Base-by-base conservation (phyloP, 2,329 filamentous ascomycete genomes). In the Neocucurbitaria cava region DNA sequence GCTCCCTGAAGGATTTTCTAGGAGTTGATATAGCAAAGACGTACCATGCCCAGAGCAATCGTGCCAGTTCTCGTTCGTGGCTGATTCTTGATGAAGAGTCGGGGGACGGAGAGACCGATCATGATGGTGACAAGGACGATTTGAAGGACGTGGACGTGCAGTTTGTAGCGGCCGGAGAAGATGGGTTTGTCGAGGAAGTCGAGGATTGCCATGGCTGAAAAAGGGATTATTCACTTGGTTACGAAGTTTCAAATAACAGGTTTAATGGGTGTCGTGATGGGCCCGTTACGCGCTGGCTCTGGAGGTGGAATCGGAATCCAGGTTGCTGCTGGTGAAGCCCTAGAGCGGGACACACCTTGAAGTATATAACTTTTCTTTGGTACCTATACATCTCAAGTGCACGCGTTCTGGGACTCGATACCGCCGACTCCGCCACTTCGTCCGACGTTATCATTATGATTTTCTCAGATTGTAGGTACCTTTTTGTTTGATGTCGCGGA, bases 181-280 rank as follows among this genome's bases (percentile, higher is more conserved):
- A 86, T 10, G 3, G 50, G 43, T 23, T 52, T 59, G 26, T 62
- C 50, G 18, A 65, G 41, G 33, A 63, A 26, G 24, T 57, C 45
- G 30, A 58, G 49, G 10, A 58, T 46, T 33, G 58, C 47, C 61
- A 64, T 64, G 21, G 30, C 43, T 26, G n/a, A 23, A n/a, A 23
- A 6, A n/a, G 2, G 2, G 18, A 39, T 39, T 11, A 23, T n/a
- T 26, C 9, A 26, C 24, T 26, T 26, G 5, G 24, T 26, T 5
- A 26, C 9, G 24, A 5, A 26, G 9, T 26, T 41, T 23, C 9
- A 15, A 41, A n/a, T 10, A 6, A 26, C 24, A 9, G 9, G 9
- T 26, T 26, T 5, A 9, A 5, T 9, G 24, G 9, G 9, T 5
- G 5, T 26, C 24, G 9, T 9, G 24, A 26, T 26, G 24, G 9